Evolutionary conservation across 2,329 filamentous ascomycete species (phyloP), one percentile per base, ranked within the genome.

Genomic region (Fusarium keratoplasticum): DNA sequence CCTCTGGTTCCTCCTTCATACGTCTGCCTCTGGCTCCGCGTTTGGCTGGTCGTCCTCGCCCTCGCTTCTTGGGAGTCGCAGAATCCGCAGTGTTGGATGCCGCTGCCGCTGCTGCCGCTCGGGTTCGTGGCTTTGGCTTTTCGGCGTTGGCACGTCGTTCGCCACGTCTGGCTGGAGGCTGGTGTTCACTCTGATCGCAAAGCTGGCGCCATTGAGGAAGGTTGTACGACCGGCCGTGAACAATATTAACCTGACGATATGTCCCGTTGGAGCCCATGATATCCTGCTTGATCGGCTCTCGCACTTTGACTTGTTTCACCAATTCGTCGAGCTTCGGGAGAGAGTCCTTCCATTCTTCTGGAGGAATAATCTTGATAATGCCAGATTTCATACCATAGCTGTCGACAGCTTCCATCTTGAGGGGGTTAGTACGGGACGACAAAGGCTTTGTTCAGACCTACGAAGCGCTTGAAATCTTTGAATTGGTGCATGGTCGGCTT

Each of bases 271-370:
- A 95, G 47, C 96, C 96, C 87, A 97, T 96, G 78, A 99, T 99
- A 79, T 99, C 96, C 83, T 99, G 96, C 80, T 95, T 98, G 81
- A 99, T 98, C 5, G 96, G 96, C 75, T 99, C 97, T 83, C 96
- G 96, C 79, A 99, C 95, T 80, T 92, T 93, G 82, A 99, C 94
- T 71, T 93, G 92, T 84, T 98, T 98, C 74, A 99, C 90, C 60
- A 95, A 89, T 78, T 98, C 93, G 80, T 96, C 92, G 71, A 98
- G 90, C 40, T 89, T 87, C 18, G 94, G 94, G 40, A 96, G 91
- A 29, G 91, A 88, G 73, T 95, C 90, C 83, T 90, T 96, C 96
- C 96, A 99, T 89, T 98, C 95, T 79, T 93, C 86, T 1, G 96
- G 96, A 31, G 96, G 95, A 62, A 98, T 93, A 67, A 99, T 93